phyloP scores from a whole-genome alignment of 805 yeast genomes.

The Cyberlindnera mrakii region DNA sequence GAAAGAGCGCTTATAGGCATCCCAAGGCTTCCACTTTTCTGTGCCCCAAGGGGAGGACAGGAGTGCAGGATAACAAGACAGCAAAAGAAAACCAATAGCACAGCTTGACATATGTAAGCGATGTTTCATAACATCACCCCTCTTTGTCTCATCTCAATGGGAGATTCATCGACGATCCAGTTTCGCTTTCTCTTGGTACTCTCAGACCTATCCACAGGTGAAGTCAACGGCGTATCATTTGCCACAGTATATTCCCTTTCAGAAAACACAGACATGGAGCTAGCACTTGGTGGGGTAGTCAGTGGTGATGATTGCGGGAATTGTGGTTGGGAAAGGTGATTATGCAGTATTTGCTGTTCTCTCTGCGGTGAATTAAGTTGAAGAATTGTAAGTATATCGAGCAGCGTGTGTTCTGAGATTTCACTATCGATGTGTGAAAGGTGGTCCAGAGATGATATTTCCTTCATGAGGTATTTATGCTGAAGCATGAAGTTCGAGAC shows the following conservation, averaged over 20 bases:
- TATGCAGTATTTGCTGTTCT: not conserved
- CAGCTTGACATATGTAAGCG: not conserved
- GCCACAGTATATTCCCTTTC: not conserved
- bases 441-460: not conserved
- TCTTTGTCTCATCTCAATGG: not conserved
- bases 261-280: slow-evolving; percentile 1
- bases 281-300: slow-evolving; percentile 2
- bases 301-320: slow-evolving; percentile 2
- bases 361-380: not conserved
- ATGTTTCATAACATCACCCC: not conserved
- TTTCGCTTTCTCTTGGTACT: not conserved
- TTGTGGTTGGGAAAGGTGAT: not conserved
- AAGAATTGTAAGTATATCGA: not conserved
- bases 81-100: not conserved
- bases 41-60: not conserved
- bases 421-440: not conserved
- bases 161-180: slow-evolving; percentile 1
- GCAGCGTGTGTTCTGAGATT: not conserved
- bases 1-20: too few species aligned
- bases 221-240: not conserved
- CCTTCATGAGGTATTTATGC: not conserved
- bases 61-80: not conserved
- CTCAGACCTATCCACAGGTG: not conserved
- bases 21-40: not conserved
- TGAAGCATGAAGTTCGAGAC: not conserved